Evolutionary conservation across 2,329 filamentous ascomycete genomes (phyloP), one percentile per base, ranked within the genome.

Genomic region (Diaporthe velutina): DNA sequence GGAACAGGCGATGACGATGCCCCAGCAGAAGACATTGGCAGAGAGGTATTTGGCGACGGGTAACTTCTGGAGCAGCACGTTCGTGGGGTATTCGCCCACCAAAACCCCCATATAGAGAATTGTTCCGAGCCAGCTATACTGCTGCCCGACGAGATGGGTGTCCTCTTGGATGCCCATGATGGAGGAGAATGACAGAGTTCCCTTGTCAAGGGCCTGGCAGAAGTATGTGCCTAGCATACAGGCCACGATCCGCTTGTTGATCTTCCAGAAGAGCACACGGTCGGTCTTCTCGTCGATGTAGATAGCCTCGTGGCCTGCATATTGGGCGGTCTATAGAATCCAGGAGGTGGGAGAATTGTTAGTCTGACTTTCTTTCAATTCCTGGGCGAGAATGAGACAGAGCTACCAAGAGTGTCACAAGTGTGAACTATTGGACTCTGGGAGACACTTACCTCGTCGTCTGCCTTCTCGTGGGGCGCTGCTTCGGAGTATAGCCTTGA

Each of bases 221-320:
- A 81, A 87, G 79, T 89, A 90, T 50, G 85, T 88, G 73, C 85
- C 86, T 60, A 87, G 81, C 79, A 89, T 87, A 79, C 88, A 88
- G 15, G 84, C 86, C 72, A 90, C 80, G 64, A 88, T 84, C 45
- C 84, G 83, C 70, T 87, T 85, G 80, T 90, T 90, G 75, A 84
- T 79, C 80, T 82, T 79, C 87, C 88, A 78, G 85, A 88, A 76
- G 81, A 89, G 77, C 79, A 86, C 76, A 83, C 83, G 79, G 85
- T 89, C 89, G 74, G 88, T 85, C 74, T 86, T 82, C 40, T 88
- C 84, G 57, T 88, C 89, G 78, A 89, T 89, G 73, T 87, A 75
- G n/a, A 81, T 73, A 17, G 76, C 70, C 45, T 57, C 57, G 15
- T 45, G 50, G 25, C 48, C 58, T 33, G 60, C 60, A 28, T 66